These are phyloP conservation scores for Cercophora scortea DNA, from an alignment of 495 filamentous ascomycete species.

Conservation along the genomic window DNA sequence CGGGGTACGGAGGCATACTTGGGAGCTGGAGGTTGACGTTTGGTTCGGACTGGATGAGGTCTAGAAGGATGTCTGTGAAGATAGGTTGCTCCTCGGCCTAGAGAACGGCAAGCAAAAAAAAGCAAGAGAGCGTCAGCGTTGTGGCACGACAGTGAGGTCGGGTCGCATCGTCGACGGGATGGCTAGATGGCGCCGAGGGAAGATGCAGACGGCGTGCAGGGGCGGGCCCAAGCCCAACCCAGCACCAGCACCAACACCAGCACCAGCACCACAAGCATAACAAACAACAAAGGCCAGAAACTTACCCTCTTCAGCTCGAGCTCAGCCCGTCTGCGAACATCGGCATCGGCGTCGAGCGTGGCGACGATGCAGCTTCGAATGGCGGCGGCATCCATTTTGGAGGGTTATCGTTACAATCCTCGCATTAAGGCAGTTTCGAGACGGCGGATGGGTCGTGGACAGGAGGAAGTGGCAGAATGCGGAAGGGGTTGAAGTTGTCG, in stretches of 20 bases:
- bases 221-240: not conserved
- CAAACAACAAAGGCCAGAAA: slow-evolving; percentile 2
- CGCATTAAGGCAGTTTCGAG: slow-evolving; percentile 19
- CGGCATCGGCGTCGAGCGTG: slow-evolving; percentile 79
- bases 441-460: slow-evolving; percentile 4
- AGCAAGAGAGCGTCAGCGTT: slow-evolving; percentile 7
- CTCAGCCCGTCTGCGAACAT: slow-evolving; percentile 79
- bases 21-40: slow-evolving; percentile 77
- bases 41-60: slow-evolving; percentile 83
- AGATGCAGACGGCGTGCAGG: slow-evolving; percentile 2
- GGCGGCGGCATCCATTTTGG: slow-evolving; percentile 75
- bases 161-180: too few relatives aligned
- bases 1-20: slow-evolving; percentile 48
- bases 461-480: slow-evolving; percentile 9
- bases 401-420: slow-evolving; percentile 17
- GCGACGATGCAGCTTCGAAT: slow-evolving; percentile 82
- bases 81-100: slow-evolving; percentile 88
- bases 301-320: slow-evolving; percentile 88
- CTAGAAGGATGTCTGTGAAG: slow-evolving; percentile 83
- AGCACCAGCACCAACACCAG: not conserved
- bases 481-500: slow-evolving; percentile 14
- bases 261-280: not conserved
- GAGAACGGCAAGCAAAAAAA: not conserved
- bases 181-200: slow-evolving; percentile 1
- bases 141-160: slow-evolving; percentile 1